Base-by-base conservation (phyloP, 2,329 filamentous ascomycete species). In the Cercospora zeina region DNA sequence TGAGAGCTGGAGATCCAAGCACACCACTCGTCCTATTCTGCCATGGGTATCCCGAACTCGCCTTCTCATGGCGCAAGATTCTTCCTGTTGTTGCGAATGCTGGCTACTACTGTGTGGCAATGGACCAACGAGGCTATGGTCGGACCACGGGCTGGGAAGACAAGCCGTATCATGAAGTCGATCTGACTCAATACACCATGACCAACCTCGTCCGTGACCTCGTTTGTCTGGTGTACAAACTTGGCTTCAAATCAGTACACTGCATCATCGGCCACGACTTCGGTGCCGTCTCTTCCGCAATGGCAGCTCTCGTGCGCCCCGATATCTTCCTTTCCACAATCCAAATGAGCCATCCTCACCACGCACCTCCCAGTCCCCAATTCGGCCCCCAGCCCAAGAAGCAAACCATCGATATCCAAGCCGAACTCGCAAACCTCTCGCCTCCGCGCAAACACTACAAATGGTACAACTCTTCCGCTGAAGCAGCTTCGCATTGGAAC, bases 361-460 rank as follows among this genome's bases (percentile, higher is more conserved):
- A 85, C 65, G 80, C 81, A 0, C 76, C 79, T 6, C 79, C 82
- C 0, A 68, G 68, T 0, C 76, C 86, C 1, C 80, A 80, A 0
- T 82, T 83, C 64, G 77, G 82, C 63, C 74, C 77, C 31, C 72
- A 79, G n/a, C 68, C 72, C n/a, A 27, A 49, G 5, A 70, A 71
- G 63, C 66, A 58, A 53, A 62, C 68, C 14, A 27, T 64, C 7
- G 79, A 86, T 61, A 81, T 89, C n/a, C 83, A 86, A 61, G 75
- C 77, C 19, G 82, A 82, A 2, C 80, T 89, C 1, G 81, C 81
- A 0, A 76, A 77, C 42, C 78, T 87, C 1, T 72, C 78, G 1
- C 79, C 82, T n/a, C 85, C 86, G 0, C 71, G 84, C 8, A 89
- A 89, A 71, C 87, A 89, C 71, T 90, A 89, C 77, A 87, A 88